Evolutionary conservation across 768 basidiomycete species (phyloP).

Genomic region (Butyriboletus loyo): DNA sequence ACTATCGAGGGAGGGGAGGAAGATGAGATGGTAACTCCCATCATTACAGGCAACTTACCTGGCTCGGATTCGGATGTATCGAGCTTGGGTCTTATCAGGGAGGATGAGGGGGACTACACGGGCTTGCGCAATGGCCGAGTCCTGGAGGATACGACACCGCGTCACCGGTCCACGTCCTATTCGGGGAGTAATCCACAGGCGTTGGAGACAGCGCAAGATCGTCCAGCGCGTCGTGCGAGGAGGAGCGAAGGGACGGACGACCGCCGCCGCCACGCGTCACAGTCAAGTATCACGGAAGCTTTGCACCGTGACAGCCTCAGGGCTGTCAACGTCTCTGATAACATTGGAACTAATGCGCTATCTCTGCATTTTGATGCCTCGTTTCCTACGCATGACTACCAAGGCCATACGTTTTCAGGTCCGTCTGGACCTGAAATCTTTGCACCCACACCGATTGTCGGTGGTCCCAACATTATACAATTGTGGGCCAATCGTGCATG

Average conservation of each 20-base stretch:
- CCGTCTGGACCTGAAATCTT: conserved; percentile 32
- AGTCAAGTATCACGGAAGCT: conserved; percentile 18
- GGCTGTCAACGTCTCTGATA: conserved; percentile 18
- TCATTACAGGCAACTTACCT: conserved; percentile 20
- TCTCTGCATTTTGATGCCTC: conserved; percentile 38
- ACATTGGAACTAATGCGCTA: conserved; percentile 31
- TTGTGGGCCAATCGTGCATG: conserved; percentile 33
- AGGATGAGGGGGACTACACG: conserved; percentile 27
- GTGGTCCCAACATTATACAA: conserved; percentile 33
- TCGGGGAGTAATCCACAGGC: conserved; percentile 14
- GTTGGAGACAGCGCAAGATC: conserved; percentile 14
- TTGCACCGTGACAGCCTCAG: conserved; percentile 17
- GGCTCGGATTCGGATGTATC: conserved; percentile 18
- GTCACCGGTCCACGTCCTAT: conserved; percentile 18
- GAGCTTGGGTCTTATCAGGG: conserved; percentile 30
- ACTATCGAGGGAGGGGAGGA: conserved; percentile 18
- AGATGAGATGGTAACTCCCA: conserved; percentile 20
- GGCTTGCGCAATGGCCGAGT: conserved; percentile 9
- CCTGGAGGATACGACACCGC: conserved; percentile 10
- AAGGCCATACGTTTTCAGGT: conserved; percentile 14
- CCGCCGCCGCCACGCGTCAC: conserved; percentile 21
- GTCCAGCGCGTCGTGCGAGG: conserved; percentile 20
- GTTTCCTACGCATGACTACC: conserved; percentile 25
- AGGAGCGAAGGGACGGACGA: conserved; percentile 20
- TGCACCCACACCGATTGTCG: conserved; percentile 34